These are phyloP conservation scores for Pichia ethanolica DNA, from an alignment of 805 yeast species.

Conservation along the genomic window DNA sequence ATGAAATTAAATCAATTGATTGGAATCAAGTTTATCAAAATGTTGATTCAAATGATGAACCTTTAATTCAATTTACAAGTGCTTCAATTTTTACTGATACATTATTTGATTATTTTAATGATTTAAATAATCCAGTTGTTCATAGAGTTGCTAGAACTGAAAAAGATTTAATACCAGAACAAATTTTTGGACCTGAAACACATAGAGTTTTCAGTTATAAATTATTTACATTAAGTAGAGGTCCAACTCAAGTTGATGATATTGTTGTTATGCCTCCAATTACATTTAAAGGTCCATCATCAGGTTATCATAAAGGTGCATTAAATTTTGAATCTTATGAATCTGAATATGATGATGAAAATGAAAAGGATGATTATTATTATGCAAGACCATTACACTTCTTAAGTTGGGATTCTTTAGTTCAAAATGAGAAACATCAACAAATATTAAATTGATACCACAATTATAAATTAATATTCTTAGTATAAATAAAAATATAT, in stretches of 20 bases:
- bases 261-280: constrained; percentile 26
- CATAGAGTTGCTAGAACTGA: constrained; percentile 27
- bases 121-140: constrained; percentile 20
- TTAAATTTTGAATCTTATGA: constrained; percentile 11
- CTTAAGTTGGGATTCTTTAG: constrained; percentile 19
- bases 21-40: constrained; percentile 26
- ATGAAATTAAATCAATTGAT: constrained; percentile 18
- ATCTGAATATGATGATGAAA: constrained; percentile 24
- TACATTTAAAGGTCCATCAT: constrained; percentile 21
- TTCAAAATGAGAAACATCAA: neutral
- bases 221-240: constrained; percentile 24
- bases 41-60: constrained; percentile 29
- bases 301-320: constrained; percentile 11
- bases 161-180: constrained; percentile 19
- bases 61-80: constrained; percentile 28
- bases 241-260: constrained; percentile 28
- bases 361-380: constrained; percentile 23
- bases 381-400: constrained; percentile 26
- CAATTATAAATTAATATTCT: too few relatives aligned
- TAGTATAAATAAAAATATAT: too few relatives aligned
- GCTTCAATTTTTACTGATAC: constrained; percentile 31
- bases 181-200: constrained; percentile 26
- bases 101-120: constrained; percentile 26
- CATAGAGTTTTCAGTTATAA: constrained; percentile 23
- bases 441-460: neutral